Evolutionary conservation across 257 asterid genomes (phyloP), one percentile per base, ranked within the genome.

Genomic region (Gentiana straminea): DNA sequence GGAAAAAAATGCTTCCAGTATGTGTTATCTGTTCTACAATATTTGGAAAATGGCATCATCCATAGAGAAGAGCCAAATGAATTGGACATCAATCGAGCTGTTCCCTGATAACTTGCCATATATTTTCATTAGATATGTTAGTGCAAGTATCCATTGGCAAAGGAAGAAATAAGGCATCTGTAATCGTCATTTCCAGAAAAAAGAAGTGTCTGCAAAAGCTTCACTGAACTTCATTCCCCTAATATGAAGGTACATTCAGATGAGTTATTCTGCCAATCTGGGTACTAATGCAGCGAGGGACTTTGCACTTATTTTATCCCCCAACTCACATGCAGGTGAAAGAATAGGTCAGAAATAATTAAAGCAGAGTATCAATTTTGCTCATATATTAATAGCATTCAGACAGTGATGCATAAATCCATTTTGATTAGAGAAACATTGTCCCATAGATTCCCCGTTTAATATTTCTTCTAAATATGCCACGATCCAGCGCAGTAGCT

Each of bases 51-150:
- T 46, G 98, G 98, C 83, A 79, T 47, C 97, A 92, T 84, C 98
- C 98, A 92, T 15, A 69, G 1, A 68, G 98, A 78, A 70, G 98
- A 92, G 60, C 95, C 97, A 81, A 92, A 92, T 51, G 98, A 78
- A 72, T 82, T 92, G 90, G 78, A 78, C 95, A 92, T 87, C 92
- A 81, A 58, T 74, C 98, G 95, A 75, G 95, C 97, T 73, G 97
- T 92, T 67, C 97, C 98, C 98, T 92, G 97, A 74, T 74, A 79
- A 75, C 82, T 82, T 75, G 81, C 85, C 77, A 78, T 74, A 78
- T 68, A 68, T 65, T 65, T 65, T 73, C 45, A 68, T 64, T 5
- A 63, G 71, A 64, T 56, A 46, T 62, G 70, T 68, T 72, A 76
- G 43, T 47, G 73, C 72, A 73, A 57, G 63, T 36, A 55, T 59